Base-by-base conservation (phyloP, 2,329 filamentous ascomycete genomes). In the Fonsecaea pugnacius region DNA sequence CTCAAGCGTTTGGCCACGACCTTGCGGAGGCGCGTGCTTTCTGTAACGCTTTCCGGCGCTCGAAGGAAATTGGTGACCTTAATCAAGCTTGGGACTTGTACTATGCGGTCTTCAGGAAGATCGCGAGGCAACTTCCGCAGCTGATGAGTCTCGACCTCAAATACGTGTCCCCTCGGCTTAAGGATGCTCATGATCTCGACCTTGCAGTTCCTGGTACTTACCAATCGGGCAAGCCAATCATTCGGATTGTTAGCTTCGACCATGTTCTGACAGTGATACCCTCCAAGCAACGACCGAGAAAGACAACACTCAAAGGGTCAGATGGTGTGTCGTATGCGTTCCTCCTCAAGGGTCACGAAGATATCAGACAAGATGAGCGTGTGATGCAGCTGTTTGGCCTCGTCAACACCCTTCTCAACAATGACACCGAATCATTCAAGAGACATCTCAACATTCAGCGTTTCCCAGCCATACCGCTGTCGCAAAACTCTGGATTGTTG, bases 21-120 rank as follows among this genome's bases (percentile, higher is more conserved):
- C 84, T 99, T 24, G 90, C 91, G 64, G 96, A 99, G 77, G 96
- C 95, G 8, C 89, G 92, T 66, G 93, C 98, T 71, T 99, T 95
- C 89, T 99, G 95, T 76, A 89, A 91, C 67, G 91, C 96, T 59
- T 99, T 96, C 78, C 89, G 91, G 72, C 87, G 87, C 46, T 95
- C 91, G n/a, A 85, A 89, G 57, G 95, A 99, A 73, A 88, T 95
- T 66, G 94, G 91, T 54, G 96, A 99, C 75, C 86, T 99, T 52
- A 99, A 98, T 74, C 92, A 96, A 77, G 95, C 95, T 6, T 99
- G 95, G 95, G 96, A 99, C 78, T 85, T 99, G 14, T 99, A 99
- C 78, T 99, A 99, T 78, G 92, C 96, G 70, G 95, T 98, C 0
- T 99, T 99, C 87, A 88, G 93, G 66, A 91, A 96, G 75, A 98